phyloP scores from a whole-genome alignment of 2,329 filamentous ascomycete species.

The Aspergillus pseudoglaucus region DNA sequence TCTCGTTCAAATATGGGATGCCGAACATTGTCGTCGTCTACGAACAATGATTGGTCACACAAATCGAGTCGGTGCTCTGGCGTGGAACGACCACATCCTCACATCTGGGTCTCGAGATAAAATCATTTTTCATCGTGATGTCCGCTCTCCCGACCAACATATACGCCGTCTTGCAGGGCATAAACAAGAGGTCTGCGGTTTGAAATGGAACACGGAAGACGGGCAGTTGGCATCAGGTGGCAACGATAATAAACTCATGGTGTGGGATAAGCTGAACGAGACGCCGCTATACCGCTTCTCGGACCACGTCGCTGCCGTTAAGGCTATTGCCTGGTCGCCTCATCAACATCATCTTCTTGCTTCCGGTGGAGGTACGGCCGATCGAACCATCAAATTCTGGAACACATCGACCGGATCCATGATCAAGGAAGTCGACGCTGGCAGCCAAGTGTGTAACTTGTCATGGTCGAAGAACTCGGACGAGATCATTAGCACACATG shows the following conservation, averaged over 20 bases:
- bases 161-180: constrained; percentile 81
- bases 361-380: constrained; percentile 89
- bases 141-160: constrained; percentile 86
- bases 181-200: constrained; percentile 94
- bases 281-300: constrained; percentile 90
- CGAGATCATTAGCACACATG: constrained; percentile 94
- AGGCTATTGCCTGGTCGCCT: constrained; percentile 96
- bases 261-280: constrained; percentile 95
- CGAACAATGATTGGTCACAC: constrained; percentile 97
- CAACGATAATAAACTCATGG: constrained; percentile 98
- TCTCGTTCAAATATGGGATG: constrained; percentile 96
- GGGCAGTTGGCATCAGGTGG: constrained; percentile 91
- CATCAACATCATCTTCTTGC: constrained; percentile 93
- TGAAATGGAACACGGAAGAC: constrained; percentile 96
- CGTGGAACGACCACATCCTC: constrained; percentile 97
- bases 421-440: constrained; percentile 87
- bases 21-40: constrained; percentile 73
- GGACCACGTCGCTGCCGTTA: constrained; percentile 92
- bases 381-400: constrained; percentile 96
- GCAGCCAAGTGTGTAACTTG: constrained; percentile 97
- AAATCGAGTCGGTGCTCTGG: constrained; percentile 82
- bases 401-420: constrained; percentile 79
- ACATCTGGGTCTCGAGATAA: constrained; percentile 92
- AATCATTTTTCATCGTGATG: constrained; percentile 90
- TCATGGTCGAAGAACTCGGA: constrained; percentile 97